Evolutionary conservation across 2,329 filamentous ascomycete species (phyloP).

Genomic region (Thielaviopsis populi): DNA sequence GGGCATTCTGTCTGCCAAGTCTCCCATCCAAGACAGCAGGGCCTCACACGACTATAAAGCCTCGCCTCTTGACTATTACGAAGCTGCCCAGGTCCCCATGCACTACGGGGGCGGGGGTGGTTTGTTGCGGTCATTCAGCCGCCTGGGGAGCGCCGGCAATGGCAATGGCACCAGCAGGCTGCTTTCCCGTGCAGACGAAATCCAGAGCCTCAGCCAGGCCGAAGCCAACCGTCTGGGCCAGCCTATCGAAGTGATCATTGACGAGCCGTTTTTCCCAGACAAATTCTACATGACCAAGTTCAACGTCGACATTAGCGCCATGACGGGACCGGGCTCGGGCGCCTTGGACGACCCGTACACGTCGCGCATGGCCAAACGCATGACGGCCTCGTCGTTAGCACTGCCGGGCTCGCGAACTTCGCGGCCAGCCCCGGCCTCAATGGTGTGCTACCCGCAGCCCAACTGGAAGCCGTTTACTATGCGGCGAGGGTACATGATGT

Average conservation of each 20-base stretch:
- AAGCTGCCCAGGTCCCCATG: background rate
- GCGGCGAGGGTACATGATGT: constrained; percentile 43
- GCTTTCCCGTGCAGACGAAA: constrained; percentile 26
- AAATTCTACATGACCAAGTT: constrained; percentile 15
- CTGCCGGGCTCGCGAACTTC: constrained; percentile 1
- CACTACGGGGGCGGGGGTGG: constrained; percentile 19
- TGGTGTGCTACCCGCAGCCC: constrained; percentile 42
- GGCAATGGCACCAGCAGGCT: background rate
- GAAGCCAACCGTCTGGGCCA: constrained; percentile 46
- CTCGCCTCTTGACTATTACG: background rate
- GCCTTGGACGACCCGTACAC: background rate
- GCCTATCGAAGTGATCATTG: constrained; percentile 44
- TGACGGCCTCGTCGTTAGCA: background rate
- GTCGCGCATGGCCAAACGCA: background rate
- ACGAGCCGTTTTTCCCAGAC: constrained; percentile 21
- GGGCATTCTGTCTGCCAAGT: constrained; percentile 24
- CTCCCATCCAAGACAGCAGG: constrained; percentile 8
- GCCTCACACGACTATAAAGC: background rate
- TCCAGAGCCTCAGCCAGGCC: constrained; percentile 38
- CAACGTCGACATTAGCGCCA: constrained; percentile 36
- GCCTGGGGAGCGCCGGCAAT: constrained; percentile 19
- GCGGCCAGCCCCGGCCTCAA: constrained; percentile 18
- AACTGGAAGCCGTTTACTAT: constrained; percentile 55
- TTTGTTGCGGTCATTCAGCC: constrained; percentile 30
- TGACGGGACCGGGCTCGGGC: constrained; percentile 30